These are phyloP conservation scores for Globisporangium viniferum DNA, from an alignment of 352 stramenopile species.

Conservation along the genomic window DNA sequence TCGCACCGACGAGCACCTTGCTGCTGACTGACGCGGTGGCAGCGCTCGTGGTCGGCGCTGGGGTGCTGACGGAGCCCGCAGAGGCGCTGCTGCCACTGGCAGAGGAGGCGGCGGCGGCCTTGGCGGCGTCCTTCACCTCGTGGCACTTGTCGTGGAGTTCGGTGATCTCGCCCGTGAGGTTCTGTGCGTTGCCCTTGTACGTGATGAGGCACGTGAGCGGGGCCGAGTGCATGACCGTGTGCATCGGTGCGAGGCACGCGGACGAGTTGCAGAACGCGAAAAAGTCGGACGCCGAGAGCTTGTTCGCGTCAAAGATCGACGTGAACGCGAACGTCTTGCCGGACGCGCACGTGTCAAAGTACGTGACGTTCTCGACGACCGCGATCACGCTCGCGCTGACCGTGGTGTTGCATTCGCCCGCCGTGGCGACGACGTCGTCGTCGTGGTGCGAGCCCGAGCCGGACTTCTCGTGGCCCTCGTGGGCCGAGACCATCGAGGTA, in stretches of 20 bases:
- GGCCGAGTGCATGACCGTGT: constrained; percentile 37
- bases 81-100: neutral
- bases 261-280: constrained; percentile 53
- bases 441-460: constrained; percentile 1
- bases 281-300: constrained; percentile 46
- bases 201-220: constrained; percentile 41
- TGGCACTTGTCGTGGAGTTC: constrained; percentile 56
- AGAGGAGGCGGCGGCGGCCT: neutral
- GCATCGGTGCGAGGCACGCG: constrained; percentile 52
- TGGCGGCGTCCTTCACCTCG: constrained; percentile 17
- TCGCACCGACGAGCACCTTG: constrained; percentile 4
- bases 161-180: constrained; percentile 37
- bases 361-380: constrained; percentile 42
- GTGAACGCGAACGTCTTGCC: constrained; percentile 47
- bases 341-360: constrained; percentile 47
- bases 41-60: constrained; percentile 1
- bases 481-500: constrained; percentile 10
- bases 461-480: constrained; percentile 8
- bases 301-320: constrained; percentile 40
- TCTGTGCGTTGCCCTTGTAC: constrained; percentile 36
- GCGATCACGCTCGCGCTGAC: constrained; percentile 35
- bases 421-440: neutral
- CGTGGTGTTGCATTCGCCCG: constrained; percentile 27
- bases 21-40: constrained; percentile 4
- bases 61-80: neutral